These are phyloP conservation scores for Rosa chinensis DNA, from an alignment of 306 rosid genomes.

Conservation along the genomic window DNA sequence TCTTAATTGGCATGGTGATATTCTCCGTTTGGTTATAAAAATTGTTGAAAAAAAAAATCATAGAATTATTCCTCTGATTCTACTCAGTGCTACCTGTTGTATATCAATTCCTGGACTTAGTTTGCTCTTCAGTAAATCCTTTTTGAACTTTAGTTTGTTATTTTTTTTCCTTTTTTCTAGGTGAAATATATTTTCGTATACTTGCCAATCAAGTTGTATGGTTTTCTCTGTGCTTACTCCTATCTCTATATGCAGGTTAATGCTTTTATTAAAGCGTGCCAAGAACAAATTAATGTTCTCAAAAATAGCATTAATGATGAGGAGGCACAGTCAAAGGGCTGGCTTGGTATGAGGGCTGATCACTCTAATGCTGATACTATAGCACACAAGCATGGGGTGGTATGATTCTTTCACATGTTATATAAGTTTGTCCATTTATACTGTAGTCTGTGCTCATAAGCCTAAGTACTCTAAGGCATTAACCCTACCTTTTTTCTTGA, in stretches of 20 bases:
- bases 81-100: background rate
- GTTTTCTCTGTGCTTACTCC: constrained; percentile 14
- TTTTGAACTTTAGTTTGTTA: background rate
- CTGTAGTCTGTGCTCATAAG: background rate
- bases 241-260: constrained; percentile 61
- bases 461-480: background rate
- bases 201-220: constrained; percentile 14
- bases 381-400: constrained; percentile 99
- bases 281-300: constrained; percentile 81
- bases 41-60: background rate
- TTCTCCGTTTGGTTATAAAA: background rate
- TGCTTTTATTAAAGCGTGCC: constrained; percentile 88
- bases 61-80: background rate
- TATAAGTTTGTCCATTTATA: background rate
- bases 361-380: constrained; percentile 75
- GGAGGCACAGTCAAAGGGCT: constrained; percentile 69
- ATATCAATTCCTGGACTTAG: background rate
- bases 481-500: background rate
- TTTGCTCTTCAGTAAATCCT: background rate
- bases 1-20: background rate
- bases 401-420: constrained; percentile 36
- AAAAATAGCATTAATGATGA: constrained; percentile 77
- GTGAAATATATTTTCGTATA: background rate
- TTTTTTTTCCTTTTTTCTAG: background rate
- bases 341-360: constrained; percentile 67